Evolutionary conservation across 495 filamentous ascomycete genomes (phyloP).

Genomic region (Aspergillus homomorphus): DNA sequence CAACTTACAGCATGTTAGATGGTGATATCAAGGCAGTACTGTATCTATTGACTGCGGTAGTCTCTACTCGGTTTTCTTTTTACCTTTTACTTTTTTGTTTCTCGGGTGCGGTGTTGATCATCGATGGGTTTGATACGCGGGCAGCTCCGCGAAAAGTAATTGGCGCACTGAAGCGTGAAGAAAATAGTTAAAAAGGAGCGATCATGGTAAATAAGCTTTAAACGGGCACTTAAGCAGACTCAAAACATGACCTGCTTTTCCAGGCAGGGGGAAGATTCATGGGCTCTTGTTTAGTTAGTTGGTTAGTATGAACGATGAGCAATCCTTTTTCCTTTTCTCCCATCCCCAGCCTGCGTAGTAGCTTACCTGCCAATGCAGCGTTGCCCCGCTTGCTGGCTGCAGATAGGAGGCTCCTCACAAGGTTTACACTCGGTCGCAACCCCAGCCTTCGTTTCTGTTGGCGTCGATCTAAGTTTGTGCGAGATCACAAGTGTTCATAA

Average conservation of each 20-base stretch:
- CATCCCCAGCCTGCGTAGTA: too few relatives aligned
- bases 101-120: not conserved
- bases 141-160: not conserved
- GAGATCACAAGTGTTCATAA: not conserved
- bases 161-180: not conserved
- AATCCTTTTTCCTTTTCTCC: not conserved
- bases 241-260: not conserved
- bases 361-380: not conserved
- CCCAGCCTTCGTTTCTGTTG: too few relatives aligned
- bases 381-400: not conserved
- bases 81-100: not conserved
- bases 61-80: too few relatives aligned
- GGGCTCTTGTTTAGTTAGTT: not conserved
- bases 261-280: not conserved
- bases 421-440: too few relatives aligned
- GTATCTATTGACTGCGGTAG: too few relatives aligned
- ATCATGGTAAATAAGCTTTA: not conserved
- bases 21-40: too few relatives aligned
- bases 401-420: not conserved
- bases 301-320: not conserved
- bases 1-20: too few relatives aligned
- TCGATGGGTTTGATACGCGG: not conserved
- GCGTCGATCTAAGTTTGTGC: not conserved
- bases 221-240: slow-evolving; percentile 5
- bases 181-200: not conserved